These are phyloP conservation scores for Neofusicoccum parvum DNA, from an alignment of 2,329 filamentous ascomycete genomes.

Conservation along the genomic window DNA sequence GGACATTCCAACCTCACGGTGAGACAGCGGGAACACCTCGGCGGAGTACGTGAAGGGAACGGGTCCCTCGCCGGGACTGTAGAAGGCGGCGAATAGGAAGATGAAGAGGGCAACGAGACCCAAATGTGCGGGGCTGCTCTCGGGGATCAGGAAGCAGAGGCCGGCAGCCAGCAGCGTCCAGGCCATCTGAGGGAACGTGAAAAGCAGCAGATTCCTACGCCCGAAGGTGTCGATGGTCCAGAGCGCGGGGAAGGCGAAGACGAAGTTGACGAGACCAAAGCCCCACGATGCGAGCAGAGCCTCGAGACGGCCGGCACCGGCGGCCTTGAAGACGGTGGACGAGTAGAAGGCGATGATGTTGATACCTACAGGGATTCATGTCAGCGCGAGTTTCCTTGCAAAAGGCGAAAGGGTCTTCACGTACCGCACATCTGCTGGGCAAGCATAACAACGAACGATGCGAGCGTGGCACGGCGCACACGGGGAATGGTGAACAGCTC, in stretches of 20 bases:
- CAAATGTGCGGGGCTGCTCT: conserved; percentile 42
- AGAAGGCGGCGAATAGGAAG: conserved; percentile 55
- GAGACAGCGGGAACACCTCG: conserved; percentile 70
- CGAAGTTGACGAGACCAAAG: conserved; percentile 61
- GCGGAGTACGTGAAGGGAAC: conserved; percentile 70
- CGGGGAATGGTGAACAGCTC: conserved; percentile 70
- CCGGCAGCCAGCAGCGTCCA: conserved; percentile 52
- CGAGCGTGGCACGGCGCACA: conserved; percentile 71
- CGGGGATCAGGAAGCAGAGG: conserved; percentile 55
- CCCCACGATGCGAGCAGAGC: conserved; percentile 59
- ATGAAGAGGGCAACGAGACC: conserved; percentile 59
- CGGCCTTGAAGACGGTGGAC: conserved; percentile 52
- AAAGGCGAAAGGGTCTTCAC: no score
- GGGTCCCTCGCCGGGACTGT: conserved; percentile 49
- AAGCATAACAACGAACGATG: conserved; percentile 79
- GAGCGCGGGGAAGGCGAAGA: conserved; percentile 61
- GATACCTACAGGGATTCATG: conserved; percentile 22
- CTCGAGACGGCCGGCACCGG: conserved; percentile 44
- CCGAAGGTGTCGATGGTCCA: conserved; percentile 60
- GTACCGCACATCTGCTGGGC: conserved; percentile 62
- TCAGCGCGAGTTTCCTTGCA: no score
- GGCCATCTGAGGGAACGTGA: conserved; percentile 55
- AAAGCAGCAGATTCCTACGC: conserved; percentile 52
- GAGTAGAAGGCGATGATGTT: conserved; percentile 55
- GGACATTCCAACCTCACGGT: conserved; percentile 72